Base-by-base conservation (phyloP, 179 eudicot genomes). In the Silene coronaria region DNA sequence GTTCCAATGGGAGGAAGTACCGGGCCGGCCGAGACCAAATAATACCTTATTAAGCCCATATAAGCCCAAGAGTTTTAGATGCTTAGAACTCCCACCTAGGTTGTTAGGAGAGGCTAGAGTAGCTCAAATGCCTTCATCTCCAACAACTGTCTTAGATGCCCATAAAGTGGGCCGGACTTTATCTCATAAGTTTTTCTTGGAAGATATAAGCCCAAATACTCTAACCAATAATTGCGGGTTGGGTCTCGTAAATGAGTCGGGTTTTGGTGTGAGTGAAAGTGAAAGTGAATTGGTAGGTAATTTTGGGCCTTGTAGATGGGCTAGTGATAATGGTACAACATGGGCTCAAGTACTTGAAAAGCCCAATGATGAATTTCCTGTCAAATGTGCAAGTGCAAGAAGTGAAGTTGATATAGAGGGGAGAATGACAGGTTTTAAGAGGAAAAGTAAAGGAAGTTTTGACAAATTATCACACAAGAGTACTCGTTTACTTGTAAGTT, bases 1-100 rank as follows among this genome's bases (percentile, higher is more conserved):
- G 0, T 91, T 91, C 76, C 57, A 58, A 21, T 91, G 97, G 97
- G 97, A 91, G 76, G 97, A 89, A 60, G 92, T 78, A 0, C 97
- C 97, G 0, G 97, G 95, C 6, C 81, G 84, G 83, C 90, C 97
- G 10, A 81, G 85, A 65, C 34, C 77, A 62, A 60, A 3, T 7
- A 60, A 3, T 7, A 23, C 11, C n/a, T 53, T 11, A 7, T 73
- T 80, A n/a, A 75, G 82, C 60, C 70, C 77, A 16, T 30, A 59
- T 13, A 87, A 82, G 86, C 79, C 88, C 70, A 90, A 77, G 76
- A 80, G 80, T 4, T 87, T 75, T 1, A 86, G 88, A 78, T 83
- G 86, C 71, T 76, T 91, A 45, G 79, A 82, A 17, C 82, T 82
- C 14, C 84, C 84, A 58, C 82, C 84, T 46, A 51, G 58, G 61